A percentile compares a stretch with the other conserved stretches of the same genome.
These are phyloP conservation scores for Chenopodium formosanum DNA, from an alignment of 148 eudicot species.

Conservation along the genomic window DNA sequence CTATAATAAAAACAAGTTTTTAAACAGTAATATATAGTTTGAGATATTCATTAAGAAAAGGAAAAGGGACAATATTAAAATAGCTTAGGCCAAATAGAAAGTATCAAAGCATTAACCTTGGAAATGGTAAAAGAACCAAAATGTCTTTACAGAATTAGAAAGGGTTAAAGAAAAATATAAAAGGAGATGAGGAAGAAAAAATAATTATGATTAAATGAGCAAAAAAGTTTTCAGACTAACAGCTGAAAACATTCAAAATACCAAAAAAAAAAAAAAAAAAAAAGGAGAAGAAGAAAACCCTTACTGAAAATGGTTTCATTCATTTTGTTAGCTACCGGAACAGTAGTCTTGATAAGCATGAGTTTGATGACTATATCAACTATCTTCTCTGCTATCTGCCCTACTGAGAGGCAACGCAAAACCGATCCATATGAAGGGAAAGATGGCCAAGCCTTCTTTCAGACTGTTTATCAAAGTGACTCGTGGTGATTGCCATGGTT, in stretches of 20 bases:
- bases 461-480: conserved; percentile 21
- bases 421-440: conserved; percentile 33
- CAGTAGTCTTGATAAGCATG: conserved; percentile 28
- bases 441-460: conserved; percentile 32
- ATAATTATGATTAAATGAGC: neutral
- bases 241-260: neutral
- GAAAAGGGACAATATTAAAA: neutral
- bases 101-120: neutral
- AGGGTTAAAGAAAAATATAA: neutral
- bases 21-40: neutral
- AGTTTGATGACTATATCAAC: conserved; percentile 27
- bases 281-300: neutral
- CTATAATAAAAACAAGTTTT: neutral
- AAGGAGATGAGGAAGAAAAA: neutral
- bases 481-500: conserved; percentile 1
- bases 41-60: neutral
- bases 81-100: conserved; percentile 12
- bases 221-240: neutral
- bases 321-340: conserved; percentile 24
- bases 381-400: conserved; percentile 27
- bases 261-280: too few relatives aligned
- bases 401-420: neutral
- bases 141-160: conserved; percentile 9
- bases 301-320: conserved; percentile 18
- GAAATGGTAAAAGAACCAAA: conserved; percentile 17